Evolutionary conservation across 805 yeast species (phyloP), one percentile per base, ranked within the genome.

Genomic region (Cyberlindnera meyerae): DNA sequence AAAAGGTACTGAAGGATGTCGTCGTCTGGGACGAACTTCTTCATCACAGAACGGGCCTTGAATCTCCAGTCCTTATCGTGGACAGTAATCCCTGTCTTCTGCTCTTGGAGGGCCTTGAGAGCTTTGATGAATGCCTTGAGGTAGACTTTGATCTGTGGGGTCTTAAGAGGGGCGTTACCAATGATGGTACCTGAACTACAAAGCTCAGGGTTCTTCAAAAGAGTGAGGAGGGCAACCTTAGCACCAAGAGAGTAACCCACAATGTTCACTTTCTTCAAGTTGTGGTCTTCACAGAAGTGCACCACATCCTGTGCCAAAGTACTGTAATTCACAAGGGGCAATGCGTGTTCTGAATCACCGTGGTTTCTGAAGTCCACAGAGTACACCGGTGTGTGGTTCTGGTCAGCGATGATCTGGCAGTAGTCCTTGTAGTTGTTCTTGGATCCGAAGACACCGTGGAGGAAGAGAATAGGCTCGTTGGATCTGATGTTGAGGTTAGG

Each of bases 221-320:
- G 55, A 4, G 64, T 62, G 34, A 66, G 37, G 71, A 73, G 68
- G 6, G 72, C 66, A 6, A 68, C 68, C 37, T 72, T 72, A 11
- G 75, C 77, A 5, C 79, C 79, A 66, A 73, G 63, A 21, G 73
- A 70, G 48, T 71, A 75, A 0, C 79, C 79, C 26, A 60, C 45
- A 15, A 61, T 31, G 26, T 52, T 50, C n/a, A 54, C 52, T 24
- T 52, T 51, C 14, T 42, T 40, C 15, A 65, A 56, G 25, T 48
- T 36, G 25, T 58, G 57, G 24, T 55, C 48, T 24, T 59, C 47
- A 7, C 71, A 42, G 37, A 61, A 63, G 29, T 50, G 42, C 5
- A 61, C 52, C 4, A 71, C 62, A 50, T 73, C 79, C 11, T 55
- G 44, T 2, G 70, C 64, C 57, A 71, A 49, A 15, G 64, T 52